Conservation (phyloP, 306 rosid genomes). For the Mimosa bimucronata region DNA sequence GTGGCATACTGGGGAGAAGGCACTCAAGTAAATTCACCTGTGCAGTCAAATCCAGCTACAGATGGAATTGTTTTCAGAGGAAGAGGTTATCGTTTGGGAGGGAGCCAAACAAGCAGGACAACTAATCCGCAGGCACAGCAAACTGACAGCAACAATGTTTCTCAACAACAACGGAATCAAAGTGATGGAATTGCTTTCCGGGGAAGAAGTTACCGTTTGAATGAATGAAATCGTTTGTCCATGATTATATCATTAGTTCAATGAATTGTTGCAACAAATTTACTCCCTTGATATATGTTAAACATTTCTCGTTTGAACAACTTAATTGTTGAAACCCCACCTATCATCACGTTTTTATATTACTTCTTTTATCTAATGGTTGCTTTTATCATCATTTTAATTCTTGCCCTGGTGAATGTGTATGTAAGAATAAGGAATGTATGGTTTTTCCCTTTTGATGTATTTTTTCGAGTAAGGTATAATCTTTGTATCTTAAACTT, state of each 20-base stretch:
- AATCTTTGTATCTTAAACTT: no score
- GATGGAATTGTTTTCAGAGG: conserved; percentile 62
- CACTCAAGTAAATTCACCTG: conserved; percentile 66
- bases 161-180: conserved; percentile 37
- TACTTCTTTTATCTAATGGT: neutral
- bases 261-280: neutral
- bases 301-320: neutral
- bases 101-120: conserved; percentile 39
- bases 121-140: conserved; percentile 26
- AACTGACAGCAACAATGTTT: conserved; percentile 23
- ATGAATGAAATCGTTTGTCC: conserved; percentile 5
- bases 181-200: conserved; percentile 46
- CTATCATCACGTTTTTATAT: neutral
- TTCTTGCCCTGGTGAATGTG: no score
- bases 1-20: conserved; percentile 85
- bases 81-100: conserved; percentile 65
- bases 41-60: conserved; percentile 56
- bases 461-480: no score
- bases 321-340: neutral
- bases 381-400: no score
- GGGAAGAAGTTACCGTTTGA: conserved; percentile 53
- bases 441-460: no score
- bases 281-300: neutral
- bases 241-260: neutral
- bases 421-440: no score